These are phyloP conservation scores for Parascedosporium putredinis DNA, from an alignment of 2,329 filamentous ascomycete genomes.

Conservation along the genomic window DNA sequence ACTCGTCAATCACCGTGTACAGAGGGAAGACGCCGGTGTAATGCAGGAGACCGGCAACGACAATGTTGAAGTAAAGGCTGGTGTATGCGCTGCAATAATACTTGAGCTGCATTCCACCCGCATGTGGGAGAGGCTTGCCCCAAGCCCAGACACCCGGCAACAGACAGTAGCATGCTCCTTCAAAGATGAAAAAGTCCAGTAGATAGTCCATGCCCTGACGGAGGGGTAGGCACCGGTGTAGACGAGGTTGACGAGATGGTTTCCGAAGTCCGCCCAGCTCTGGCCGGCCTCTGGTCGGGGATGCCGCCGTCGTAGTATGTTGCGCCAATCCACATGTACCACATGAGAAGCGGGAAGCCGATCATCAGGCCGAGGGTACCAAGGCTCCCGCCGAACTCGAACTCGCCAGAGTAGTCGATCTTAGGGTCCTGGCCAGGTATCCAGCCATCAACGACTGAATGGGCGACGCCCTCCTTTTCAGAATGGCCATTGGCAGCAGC, in stretches of 20 bases:
- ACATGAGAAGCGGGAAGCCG: slow-evolving; percentile 90
- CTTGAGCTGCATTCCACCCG: slow-evolving; percentile 71
- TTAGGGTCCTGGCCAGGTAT: slow-evolving; percentile 49
- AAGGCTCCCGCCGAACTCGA: slow-evolving; percentile 81
- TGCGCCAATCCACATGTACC: slow-evolving; percentile 97
- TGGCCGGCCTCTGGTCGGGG: slow-evolving; percentile 58
- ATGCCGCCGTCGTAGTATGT: slow-evolving; percentile 83
- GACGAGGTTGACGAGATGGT: slow-evolving; percentile 60
- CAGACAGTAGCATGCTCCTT: slow-evolving; percentile 71
- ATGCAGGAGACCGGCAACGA: slow-evolving; percentile 61
- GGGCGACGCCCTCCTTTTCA: slow-evolving; percentile 3
- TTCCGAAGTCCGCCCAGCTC: slow-evolving; percentile 58
- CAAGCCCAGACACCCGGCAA: slow-evolving; percentile 81
- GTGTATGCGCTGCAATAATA: slow-evolving; percentile 91
- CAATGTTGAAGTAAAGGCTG: slow-evolving; percentile 81
- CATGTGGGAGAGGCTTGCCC: slow-evolving; percentile 77
- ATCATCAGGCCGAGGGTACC: slow-evolving; percentile 81
- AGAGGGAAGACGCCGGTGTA: slow-evolving; percentile 76
- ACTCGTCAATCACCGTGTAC: slow-evolving; percentile 89
- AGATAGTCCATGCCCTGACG: slow-evolving; percentile 77
- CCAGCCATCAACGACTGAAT: slow-evolving; percentile 43
- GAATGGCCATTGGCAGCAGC: slow-evolving; percentile 12
- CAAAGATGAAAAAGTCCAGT: slow-evolving; percentile 90
- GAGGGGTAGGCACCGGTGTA: slow-evolving; percentile 81
- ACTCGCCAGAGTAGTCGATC: slow-evolving; percentile 51